phyloP scores from a whole-genome alignment of 2,329 filamentous ascomycete species.

The Penicillium freii region DNA sequence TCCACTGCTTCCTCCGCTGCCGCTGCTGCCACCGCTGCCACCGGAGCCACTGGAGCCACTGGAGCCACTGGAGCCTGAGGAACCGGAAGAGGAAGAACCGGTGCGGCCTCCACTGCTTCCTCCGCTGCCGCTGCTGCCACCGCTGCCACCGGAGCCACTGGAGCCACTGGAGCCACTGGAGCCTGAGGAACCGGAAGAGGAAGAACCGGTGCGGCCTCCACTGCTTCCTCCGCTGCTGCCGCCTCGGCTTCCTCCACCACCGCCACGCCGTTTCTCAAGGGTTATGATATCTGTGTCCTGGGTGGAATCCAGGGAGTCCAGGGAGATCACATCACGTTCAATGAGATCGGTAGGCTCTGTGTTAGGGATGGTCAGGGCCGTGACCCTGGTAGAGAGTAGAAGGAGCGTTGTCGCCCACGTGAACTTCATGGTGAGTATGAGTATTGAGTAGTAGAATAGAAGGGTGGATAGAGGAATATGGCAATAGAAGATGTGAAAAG shows the following conservation, averaged over 20 bases:
- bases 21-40: constrained; percentile 14
- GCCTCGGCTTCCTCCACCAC: constrained; percentile 43
- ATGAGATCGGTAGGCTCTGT: constrained; percentile 21
- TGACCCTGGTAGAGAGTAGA: constrained; percentile 30
- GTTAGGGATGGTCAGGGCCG: constrained; percentile 29
- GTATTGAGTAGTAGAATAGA: neutral
- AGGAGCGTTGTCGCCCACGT: constrained; percentile 27
- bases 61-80: no score
- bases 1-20: neutral
- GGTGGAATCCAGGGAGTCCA: constrained; percentile 1
- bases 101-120: no score
- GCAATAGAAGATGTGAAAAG: neutral
- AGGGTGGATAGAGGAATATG: no score
- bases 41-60: no score
- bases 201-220: constrained; percentile 24
- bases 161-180: no score
- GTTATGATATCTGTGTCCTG: constrained; percentile 20
- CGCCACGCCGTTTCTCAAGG: constrained; percentile 51
- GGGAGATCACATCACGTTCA: constrained; percentile 12
- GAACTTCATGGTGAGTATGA: constrained; percentile 33
- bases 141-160: no score
- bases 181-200: neutral
- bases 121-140: no score
- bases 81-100: no score
- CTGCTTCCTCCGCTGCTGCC: constrained; percentile 31